Conservation (phyloP, 2,329 filamentous ascomycete species). For the Colletotrichum tofieldiae region DNA sequence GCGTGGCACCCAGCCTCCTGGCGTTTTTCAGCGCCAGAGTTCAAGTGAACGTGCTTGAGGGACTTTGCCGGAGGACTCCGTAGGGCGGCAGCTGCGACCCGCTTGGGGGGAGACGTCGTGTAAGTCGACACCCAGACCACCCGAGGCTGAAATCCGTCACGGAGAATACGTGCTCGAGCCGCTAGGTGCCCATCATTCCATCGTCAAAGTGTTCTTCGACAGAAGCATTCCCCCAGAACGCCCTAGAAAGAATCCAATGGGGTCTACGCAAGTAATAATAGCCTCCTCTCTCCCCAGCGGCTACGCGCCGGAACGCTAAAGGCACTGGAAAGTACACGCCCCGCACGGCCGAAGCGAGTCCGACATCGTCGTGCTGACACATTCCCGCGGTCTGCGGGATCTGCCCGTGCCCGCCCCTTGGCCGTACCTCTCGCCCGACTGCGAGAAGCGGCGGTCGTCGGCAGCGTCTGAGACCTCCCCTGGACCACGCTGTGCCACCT, state of each 20-base stretch:
- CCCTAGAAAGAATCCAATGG: background rate
- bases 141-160: background rate
- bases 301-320: background rate
- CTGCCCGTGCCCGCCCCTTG: conserved; percentile 10
- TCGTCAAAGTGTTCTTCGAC: background rate
- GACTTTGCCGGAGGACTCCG: too few species aligned
- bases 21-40: too few species aligned
- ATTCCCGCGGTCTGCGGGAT: background rate
- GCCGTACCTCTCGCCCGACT: background rate
- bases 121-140: background rate
- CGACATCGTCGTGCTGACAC: background rate
- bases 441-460: background rate
- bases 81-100: background rate
- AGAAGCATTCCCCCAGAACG: background rate
- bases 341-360: background rate
- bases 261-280: background rate
- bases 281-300: background rate
- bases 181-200: background rate
- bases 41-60: background rate
- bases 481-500: conserved; percentile 1
- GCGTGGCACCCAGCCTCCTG: background rate
- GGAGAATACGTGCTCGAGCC: background rate
- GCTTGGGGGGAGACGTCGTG: background rate
- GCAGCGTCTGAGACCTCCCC: background rate
- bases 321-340: background rate